Conservation (phyloP, 371 early-diverging fungal genomes). For the Mortierella sp. region DNA sequence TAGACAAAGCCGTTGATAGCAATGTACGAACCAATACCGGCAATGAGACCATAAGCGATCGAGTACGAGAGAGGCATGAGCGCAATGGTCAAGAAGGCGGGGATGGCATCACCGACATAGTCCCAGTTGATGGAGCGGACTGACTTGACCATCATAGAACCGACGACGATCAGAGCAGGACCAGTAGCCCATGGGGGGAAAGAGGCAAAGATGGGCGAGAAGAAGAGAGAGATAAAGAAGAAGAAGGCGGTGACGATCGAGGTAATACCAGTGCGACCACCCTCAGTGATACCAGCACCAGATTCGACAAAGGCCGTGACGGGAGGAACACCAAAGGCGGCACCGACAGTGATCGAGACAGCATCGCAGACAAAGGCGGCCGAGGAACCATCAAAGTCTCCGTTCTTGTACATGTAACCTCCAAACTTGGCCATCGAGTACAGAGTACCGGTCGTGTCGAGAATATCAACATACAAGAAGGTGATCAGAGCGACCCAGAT, state of each 20-base stretch:
- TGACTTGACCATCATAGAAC: conserved; percentile 82
- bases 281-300: conserved; percentile 86
- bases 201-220: conserved; percentile 87
- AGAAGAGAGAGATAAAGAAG: conserved; percentile 82
- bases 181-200: conserved; percentile 90
- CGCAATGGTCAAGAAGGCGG: conserved; percentile 81
- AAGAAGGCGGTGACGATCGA: conserved; percentile 74
- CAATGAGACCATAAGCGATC: conserved; percentile 51
- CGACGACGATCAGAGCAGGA: conserved; percentile 81
- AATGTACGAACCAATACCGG: conserved; percentile 42
- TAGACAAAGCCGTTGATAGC: conserved; percentile 46
- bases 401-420: conserved; percentile 78
- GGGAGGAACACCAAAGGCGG: conserved; percentile 79
- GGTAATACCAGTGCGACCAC: conserved; percentile 83
- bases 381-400: conserved; percentile 82
- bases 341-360: conserved; percentile 70
- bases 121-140: conserved; percentile 82
- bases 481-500: conserved; percentile 86
- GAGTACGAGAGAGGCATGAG: conserved; percentile 82
- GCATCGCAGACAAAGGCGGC: conserved; percentile 82
- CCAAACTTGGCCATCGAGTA: conserved; percentile 85
- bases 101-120: conserved; percentile 82
- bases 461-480: conserved; percentile 83
- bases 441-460: conserved; percentile 85
- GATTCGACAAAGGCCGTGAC: conserved; percentile 85